These are phyloP conservation scores for Leucogyrophana mollusca DNA, from an alignment of 768 basidiomycete species.

Conservation along the genomic window DNA sequence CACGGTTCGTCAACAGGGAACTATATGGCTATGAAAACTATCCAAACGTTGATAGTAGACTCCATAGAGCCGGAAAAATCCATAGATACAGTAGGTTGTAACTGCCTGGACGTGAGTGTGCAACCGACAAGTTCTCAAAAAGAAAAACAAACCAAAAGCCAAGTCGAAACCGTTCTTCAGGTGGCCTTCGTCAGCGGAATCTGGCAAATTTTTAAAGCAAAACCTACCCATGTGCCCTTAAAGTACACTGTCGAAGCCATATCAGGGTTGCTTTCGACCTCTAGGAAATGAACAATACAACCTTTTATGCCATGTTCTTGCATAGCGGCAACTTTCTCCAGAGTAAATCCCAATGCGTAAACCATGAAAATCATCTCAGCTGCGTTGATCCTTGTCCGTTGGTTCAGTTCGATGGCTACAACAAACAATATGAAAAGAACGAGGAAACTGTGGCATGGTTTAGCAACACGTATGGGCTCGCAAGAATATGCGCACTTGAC, in stretches of 20 bases:
- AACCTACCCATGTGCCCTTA: constrained; percentile 77
- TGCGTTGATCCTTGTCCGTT: constrained; percentile 57
- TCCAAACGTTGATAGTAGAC: constrained; percentile 61
- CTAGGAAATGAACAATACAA: constrained; percentile 19
- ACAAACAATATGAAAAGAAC: constrained; percentile 79
- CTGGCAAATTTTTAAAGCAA: background rate
- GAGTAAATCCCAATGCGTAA: constrained; percentile 77
- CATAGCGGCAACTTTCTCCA: constrained; percentile 93
- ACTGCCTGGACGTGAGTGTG: constrained; percentile 40
- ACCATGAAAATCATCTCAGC: constrained; percentile 77
- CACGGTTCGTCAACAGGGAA: constrained; percentile 1
- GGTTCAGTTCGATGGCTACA: constrained; percentile 73
- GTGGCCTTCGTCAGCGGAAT: constrained; percentile 8
- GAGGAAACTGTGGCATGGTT: constrained; percentile 51
- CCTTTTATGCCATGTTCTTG: constrained; percentile 94
- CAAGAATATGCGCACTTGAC: constrained; percentile 54
- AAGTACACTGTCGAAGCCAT: constrained; percentile 58
- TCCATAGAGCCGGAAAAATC: constrained; percentile 75
- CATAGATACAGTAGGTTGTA: constrained; percentile 76
- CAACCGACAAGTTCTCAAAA: constrained; percentile 2
- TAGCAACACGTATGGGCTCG: background rate
- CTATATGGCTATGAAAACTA: background rate
- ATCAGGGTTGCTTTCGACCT: constrained; percentile 1
- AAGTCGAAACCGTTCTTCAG: constrained; percentile 88
- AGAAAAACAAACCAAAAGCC: constrained; percentile 64